Evolutionary conservation across 192 early-diverging fungal genomes (phyloP).

Genomic region (Spizellomyces sp.): DNA sequence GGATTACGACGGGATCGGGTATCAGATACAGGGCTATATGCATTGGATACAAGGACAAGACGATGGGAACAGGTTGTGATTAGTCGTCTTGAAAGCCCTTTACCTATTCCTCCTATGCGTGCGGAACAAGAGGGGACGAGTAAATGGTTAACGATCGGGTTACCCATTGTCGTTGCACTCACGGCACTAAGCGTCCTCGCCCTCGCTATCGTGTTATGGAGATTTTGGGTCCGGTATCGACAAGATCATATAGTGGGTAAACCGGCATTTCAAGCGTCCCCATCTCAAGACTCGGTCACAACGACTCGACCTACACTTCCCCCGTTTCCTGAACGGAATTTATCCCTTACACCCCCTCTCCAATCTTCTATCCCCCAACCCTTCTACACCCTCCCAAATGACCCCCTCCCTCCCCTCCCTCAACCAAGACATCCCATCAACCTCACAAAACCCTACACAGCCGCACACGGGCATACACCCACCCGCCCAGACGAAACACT

Average conservation of each 20-base stretch:
- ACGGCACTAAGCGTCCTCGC: background rate
- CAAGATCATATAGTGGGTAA: no score
- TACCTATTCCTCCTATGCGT: background rate
- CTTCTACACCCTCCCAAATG: no score
- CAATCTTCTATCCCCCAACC: no score
- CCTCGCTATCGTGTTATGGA: slow-evolving; percentile 4
- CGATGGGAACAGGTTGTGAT: slow-evolving; percentile 3
- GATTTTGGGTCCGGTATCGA: background rate
- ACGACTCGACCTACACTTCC: no score
- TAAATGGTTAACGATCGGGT: slow-evolving; percentile 6
- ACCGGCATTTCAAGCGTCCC: no score
- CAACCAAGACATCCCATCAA: background rate
- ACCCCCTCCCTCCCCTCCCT: no score
- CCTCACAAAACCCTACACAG: slow-evolving; percentile 24
- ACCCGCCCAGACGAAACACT: slow-evolving; percentile 12
- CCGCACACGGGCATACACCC: slow-evolving; percentile 18
- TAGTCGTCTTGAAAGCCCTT: background rate
- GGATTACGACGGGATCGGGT: background rate
- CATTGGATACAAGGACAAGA: background rate
- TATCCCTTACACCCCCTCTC: no score
- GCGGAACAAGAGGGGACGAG: background rate
- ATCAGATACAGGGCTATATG: background rate
- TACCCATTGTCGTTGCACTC: slow-evolving; percentile 9
- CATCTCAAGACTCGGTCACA: no score
- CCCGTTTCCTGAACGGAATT: no score